A percentile compares a stretch with the other conserved stretches of the same genome.
Evolutionary conservation across 768 basidiomycete genomes (phyloP).

Genomic region (Suillus plorans): DNA sequence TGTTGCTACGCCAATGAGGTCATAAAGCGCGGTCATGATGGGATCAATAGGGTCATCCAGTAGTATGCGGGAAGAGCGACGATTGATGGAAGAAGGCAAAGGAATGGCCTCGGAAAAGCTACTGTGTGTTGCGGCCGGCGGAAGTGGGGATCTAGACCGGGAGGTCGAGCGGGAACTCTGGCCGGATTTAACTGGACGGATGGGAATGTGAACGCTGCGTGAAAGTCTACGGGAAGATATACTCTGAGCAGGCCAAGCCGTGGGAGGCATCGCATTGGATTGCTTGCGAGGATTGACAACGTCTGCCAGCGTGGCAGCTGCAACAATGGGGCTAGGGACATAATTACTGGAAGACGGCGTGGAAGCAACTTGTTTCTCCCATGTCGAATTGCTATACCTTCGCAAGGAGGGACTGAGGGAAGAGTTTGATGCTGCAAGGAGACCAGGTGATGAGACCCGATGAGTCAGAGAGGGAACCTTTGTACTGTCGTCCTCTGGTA

Average conservation of each 20-base stretch:
- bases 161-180: conserved; percentile 93
- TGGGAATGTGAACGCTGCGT: conserved; percentile 76
- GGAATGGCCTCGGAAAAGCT: conserved; percentile 60
- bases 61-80: conserved; percentile 78
- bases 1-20: conserved; percentile 89
- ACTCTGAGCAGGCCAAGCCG: conserved; percentile 56
- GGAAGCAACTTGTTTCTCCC: conserved; percentile 49
- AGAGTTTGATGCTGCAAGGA: conserved; percentile 64
- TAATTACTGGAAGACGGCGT: conserved; percentile 57
- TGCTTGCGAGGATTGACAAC: conserved; percentile 66
- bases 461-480: conserved; percentile 48
- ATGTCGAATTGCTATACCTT: conserved; percentile 62
- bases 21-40: conserved; percentile 87
- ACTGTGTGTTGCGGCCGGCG: conserved; percentile 61
- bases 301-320: conserved; percentile 61
- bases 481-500: conserved; percentile 42
- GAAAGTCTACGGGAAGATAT: conserved; percentile 78
- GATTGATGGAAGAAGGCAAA: conserved; percentile 48
- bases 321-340: conserved; percentile 61
- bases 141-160: conserved; percentile 90
- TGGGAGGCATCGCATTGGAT: conserved; percentile 44
- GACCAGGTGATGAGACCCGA: conserved; percentile 52
- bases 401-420: conserved; percentile 70
- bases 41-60: conserved; percentile 86
- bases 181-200: conserved; percentile 64